Percentiles rank a stretch among this genome's conserved stretches.
phyloP scores from a whole-genome alignment of 208 protist genomes.

The Leishmania aethiopica region DNA sequence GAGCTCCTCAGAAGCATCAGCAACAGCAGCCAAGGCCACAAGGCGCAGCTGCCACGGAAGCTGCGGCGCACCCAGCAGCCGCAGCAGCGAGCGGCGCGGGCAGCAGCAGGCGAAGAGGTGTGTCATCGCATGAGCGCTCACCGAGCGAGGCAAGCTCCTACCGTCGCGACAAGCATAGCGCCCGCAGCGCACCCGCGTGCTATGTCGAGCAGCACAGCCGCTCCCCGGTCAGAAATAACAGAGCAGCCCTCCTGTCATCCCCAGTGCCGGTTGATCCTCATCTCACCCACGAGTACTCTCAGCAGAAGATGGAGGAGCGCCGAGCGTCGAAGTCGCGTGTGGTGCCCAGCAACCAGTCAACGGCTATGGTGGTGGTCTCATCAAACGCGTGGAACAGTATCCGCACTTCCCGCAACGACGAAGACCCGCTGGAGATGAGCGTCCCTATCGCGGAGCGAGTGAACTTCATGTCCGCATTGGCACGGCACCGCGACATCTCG shows the following conservation, averaged over 20 bases:
- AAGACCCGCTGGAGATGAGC: slow-evolving; percentile 34
- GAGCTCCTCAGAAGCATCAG: neutral
- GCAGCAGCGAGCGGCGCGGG: neutral
- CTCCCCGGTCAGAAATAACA: neutral
- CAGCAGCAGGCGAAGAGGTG: neutral
- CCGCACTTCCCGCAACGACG: slow-evolving; percentile 23
- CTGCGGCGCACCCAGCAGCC: neutral
- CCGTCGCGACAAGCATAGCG: neutral
- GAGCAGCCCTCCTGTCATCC: neutral
- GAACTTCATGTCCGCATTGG: neutral
- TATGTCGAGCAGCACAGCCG: neutral
- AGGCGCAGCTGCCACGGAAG: neutral
- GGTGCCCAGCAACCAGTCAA: neutral
- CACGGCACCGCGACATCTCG: slow-evolving; percentile 2
- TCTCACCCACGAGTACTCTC: slow-evolving; percentile 14
- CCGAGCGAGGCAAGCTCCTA: slow-evolving; percentile 5
- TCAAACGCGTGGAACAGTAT: slow-evolving; percentile 31
- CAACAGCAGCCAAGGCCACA: slow-evolving; percentile 4
- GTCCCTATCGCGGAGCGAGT: slow-evolving; percentile 26
- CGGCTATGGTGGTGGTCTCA: neutral
- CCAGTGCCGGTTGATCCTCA: neutral
- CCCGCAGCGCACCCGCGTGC: neutral
- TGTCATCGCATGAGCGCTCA: neutral
- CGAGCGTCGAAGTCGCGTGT: slow-evolving; percentile 4
- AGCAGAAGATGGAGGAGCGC: slow-evolving; percentile 18